Percentiles rank a stretch among this genome's conserved stretches.
phyloP scores from a whole-genome alignment of 192 early-diverging fungal species.

The Backusella circina region DNA sequence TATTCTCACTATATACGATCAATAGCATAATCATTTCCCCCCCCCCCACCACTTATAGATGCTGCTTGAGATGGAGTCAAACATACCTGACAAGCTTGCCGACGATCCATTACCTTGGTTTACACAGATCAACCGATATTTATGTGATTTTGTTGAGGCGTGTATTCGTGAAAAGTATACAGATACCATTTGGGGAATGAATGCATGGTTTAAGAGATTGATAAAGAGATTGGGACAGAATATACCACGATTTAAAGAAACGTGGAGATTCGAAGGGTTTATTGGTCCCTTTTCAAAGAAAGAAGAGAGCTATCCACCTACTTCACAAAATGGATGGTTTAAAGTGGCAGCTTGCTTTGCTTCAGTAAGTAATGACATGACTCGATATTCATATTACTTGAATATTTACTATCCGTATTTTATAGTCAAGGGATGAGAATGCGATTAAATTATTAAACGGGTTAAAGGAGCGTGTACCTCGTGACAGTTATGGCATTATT shows the following conservation, averaged over 20 bases:
- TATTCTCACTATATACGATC: background rate
- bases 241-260: slow-evolving; percentile 5
- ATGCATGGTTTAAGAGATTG: slow-evolving; percentile 21
- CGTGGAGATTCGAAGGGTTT: slow-evolving; percentile 7
- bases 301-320: background rate
- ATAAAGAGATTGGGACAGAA: background rate
- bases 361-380: slow-evolving; percentile 12
- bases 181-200: slow-evolving; percentile 23
- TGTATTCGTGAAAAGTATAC: slow-evolving; percentile 13
- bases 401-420: background rate
- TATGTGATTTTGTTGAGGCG: slow-evolving; percentile 18
- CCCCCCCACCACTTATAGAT: background rate
- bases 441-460: slow-evolving; percentile 2
- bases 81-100: background rate
- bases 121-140: background rate
- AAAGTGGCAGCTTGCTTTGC: slow-evolving; percentile 15
- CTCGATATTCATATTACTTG: too few species aligned
- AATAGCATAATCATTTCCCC: background rate
- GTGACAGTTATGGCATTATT: slow-evolving; percentile 9
- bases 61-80: background rate
- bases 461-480: background rate
- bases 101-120: slow-evolving; percentile 5
- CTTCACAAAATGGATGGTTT: background rate
- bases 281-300: slow-evolving; percentile 16
- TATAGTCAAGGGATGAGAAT: slow-evolving; percentile 15